phyloP scores from a whole-genome alignment of 1,284 basidiomycete genomes.

The Farysia itapuensis region DNA sequence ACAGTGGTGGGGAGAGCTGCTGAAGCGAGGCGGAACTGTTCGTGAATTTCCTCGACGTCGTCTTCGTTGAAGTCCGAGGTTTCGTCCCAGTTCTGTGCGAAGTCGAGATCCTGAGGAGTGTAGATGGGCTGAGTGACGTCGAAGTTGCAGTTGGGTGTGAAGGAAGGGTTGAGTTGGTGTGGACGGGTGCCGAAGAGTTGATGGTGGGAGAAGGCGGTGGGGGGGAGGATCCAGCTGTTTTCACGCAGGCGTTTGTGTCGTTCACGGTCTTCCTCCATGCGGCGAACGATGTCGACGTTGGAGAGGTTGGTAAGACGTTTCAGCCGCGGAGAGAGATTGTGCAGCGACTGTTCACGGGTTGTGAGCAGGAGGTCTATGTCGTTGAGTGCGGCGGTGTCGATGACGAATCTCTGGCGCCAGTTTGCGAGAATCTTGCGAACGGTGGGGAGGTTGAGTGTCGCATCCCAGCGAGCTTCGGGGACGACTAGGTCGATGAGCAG shows the following conservation, averaged over 20 bases:
- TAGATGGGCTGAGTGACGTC: constrained; percentile 7
- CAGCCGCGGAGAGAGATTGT: constrained; percentile 11
- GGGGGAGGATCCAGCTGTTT: constrained; percentile 86
- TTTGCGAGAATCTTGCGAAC: constrained; percentile 12
- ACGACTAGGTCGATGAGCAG: constrained; percentile 21
- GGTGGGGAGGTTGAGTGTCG: constrained; percentile 19
- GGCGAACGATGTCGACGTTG: constrained; percentile 74
- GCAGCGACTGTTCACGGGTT: constrained; percentile 5
- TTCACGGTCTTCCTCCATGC: constrained; percentile 92
- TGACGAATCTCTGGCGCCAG: constrained; percentile 12
- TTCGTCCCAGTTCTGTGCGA: constrained; percentile 33
- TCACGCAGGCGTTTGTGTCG: constrained; percentile 85
- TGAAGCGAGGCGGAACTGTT: constrained; percentile 11
- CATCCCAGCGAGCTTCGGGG: constrained; percentile 25
- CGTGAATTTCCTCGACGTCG: constrained; percentile 13
- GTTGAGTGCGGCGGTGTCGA: constrained; percentile 2
- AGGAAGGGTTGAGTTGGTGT: constrained; percentile 21
- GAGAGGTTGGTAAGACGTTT: constrained; percentile 62
- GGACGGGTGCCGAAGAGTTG: constrained; percentile 13
- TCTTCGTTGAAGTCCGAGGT: constrained; percentile 38
- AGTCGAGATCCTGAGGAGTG: constrained; percentile 29
- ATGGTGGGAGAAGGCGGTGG: constrained; percentile 57
- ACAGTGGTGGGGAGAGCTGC: not conserved
- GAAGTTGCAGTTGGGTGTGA: too few species aligned
- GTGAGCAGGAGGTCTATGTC: constrained; percentile 11